These are phyloP conservation scores for Barbarea vulgaris DNA, from an alignment of 345 rosid species.

Conservation along the genomic window DNA sequence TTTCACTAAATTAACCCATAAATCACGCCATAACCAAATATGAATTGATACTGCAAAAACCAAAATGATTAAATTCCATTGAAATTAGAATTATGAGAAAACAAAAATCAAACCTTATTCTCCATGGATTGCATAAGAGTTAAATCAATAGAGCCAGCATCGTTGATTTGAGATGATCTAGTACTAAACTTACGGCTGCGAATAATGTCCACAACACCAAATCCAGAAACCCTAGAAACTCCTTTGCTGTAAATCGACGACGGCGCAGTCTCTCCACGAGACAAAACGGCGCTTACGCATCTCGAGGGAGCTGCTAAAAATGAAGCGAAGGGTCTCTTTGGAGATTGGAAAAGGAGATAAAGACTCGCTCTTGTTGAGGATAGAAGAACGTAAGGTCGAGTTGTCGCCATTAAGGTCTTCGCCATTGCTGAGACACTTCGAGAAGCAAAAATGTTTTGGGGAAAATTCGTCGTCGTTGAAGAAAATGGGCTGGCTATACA, in stretches of 20 bases:
- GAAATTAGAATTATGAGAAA: not conserved
- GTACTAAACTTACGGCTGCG: slow-evolving; percentile 48
- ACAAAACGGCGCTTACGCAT: slow-evolving; percentile 31
- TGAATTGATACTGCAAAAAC: not conserved
- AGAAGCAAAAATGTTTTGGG: not conserved
- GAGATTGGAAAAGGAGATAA: slow-evolving; percentile 35
- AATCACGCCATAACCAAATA: not conserved
- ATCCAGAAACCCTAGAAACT: slow-evolving; percentile 41
- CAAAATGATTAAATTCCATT: not conserved
- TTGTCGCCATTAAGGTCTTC: slow-evolving; percentile 41
- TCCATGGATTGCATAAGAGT: slow-evolving; percentile 94
- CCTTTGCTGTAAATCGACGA: slow-evolving; percentile 29
- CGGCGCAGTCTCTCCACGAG: slow-evolving; percentile 25
- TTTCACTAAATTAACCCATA: not conserved
- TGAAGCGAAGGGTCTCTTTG: slow-evolving; percentile 33
- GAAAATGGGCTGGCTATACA: not conserved
- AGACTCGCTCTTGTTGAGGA: slow-evolving; percentile 40
- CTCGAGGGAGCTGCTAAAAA: slow-evolving; percentile 15
- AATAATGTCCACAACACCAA: slow-evolving; percentile 29
- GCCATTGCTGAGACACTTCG: slow-evolving; percentile 37
- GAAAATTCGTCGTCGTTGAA: not conserved
- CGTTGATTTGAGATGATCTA: slow-evolving; percentile 70
- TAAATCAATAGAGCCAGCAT: slow-evolving; percentile 81
- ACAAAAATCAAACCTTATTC: slow-evolving; percentile 61
- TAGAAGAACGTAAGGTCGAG: slow-evolving; percentile 48